phyloP scores from a whole-genome alignment of 75 land plant species.

The Pinus taeda region DNA sequence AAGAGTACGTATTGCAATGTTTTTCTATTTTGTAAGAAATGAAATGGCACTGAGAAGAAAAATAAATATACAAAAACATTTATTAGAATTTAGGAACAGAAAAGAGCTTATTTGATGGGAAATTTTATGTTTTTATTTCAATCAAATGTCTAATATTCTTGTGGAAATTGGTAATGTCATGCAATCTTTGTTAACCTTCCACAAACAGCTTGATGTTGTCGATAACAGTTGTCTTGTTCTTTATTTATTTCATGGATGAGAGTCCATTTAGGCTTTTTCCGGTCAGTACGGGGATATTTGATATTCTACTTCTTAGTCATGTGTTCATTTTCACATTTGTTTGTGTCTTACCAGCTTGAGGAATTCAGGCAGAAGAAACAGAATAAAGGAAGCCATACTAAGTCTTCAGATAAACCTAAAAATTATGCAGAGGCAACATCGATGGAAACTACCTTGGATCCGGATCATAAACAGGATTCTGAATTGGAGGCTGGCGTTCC shows the following conservation, averaged over 20 bases:
- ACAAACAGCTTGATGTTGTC: not conserved
- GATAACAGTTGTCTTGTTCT: not conserved
- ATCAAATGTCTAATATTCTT: not conserved
- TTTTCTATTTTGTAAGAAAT: not conserved
- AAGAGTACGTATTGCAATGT: conserved; percentile 31
- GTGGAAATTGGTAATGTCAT: not conserved
- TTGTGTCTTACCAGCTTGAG: conserved; percentile 47
- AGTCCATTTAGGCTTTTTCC: not conserved
- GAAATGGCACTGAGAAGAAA: not conserved
- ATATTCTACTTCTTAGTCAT: not conserved
- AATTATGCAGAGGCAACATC: not conserved
- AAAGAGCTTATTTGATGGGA: not conserved
- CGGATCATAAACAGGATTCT: conserved; percentile 3
- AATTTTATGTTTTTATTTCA: not conserved
- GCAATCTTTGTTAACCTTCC: too few species aligned
- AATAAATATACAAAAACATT: not conserved
- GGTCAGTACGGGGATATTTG: not conserved
- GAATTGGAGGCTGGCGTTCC: conserved; percentile 10
- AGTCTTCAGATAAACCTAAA: conserved; percentile 23
- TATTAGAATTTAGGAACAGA: not conserved
- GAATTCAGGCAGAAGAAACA: conserved; percentile 82
- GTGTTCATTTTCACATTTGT: not conserved
- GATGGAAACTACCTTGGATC: not conserved
- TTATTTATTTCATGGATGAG: not conserved
- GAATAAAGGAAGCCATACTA: conserved; percentile 45